A percentile compares a stretch with the other conserved stretches of the same genome.
Conservation (phyloP, 805 yeast species). For the Jamesozyma spencerorum region DNA sequence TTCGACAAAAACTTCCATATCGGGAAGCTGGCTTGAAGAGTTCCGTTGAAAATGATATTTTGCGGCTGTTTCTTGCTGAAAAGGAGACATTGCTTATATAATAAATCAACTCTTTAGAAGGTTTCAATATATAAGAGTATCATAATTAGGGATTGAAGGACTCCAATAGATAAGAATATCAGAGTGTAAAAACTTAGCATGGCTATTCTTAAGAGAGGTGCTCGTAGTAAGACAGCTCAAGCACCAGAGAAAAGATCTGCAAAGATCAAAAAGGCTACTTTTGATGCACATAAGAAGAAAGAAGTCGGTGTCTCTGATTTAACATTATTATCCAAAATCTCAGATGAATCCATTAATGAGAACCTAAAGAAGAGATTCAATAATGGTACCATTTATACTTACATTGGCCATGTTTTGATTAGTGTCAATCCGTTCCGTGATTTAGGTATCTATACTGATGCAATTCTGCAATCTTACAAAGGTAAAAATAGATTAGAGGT, state of each 20-base stretch:
- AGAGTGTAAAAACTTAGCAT: conserved; percentile 29
- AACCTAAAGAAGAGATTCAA: conserved; percentile 82
- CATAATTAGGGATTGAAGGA: no score
- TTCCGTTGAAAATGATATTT: no score
- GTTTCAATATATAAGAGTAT: no score
- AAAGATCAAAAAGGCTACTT: conserved; percentile 77
- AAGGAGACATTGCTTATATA: no score
- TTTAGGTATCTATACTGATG: conserved; percentile 86
- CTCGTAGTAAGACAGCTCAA: conserved; percentile 43
- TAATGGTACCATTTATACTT: conserved; percentile 84
- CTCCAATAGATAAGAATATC: neutral
- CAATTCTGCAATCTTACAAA: conserved; percentile 62
- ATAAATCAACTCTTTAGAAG: no score
- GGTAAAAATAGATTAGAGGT: conserved; percentile 93
- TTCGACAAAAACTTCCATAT: no score
- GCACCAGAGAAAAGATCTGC: conserved; percentile 47
- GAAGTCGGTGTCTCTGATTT: conserved; percentile 98
- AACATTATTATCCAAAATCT: conserved; percentile 76
- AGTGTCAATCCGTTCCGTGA: conserved; percentile 96
- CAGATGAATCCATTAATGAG: conserved; percentile 88
- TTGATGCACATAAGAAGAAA: conserved; percentile 77
- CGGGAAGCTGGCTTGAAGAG: no score
- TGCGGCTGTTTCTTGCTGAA: no score
- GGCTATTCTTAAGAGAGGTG: conserved; percentile 75
- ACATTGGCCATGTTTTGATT: conserved; percentile 88